These are phyloP conservation scores for Monilinia vaccinii-corymbosi DNA, from an alignment of 2,329 filamentous ascomycete genomes.

Conservation along the genomic window DNA sequence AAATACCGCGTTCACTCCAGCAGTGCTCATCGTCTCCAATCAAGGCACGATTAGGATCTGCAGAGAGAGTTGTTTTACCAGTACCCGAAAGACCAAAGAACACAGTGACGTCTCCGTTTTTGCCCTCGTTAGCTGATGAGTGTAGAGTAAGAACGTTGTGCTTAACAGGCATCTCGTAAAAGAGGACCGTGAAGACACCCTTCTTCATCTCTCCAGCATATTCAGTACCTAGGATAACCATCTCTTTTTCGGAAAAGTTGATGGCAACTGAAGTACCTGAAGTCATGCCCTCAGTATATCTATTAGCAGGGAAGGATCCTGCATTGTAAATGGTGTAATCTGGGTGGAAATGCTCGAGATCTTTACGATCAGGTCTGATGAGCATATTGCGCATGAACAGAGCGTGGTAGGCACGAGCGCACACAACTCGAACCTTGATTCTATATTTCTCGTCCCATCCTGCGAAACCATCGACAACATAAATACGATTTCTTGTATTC, in stretches of 20 bases:
- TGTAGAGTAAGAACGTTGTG: conserved; percentile 98
- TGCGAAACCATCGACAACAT: conserved; percentile 93
- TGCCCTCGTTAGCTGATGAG: conserved; percentile 96
- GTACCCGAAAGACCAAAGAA: conserved; percentile 99
- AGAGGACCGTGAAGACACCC: conserved; percentile 96
- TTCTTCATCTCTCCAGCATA: conserved; percentile 98
- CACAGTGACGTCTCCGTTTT: conserved; percentile 89
- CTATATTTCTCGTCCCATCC: conserved; percentile 99
- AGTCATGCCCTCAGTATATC: conserved; percentile 97
- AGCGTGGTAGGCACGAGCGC: conserved; percentile 97
- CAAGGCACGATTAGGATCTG: conserved; percentile 88
- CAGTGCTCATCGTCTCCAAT: conserved; percentile 99
- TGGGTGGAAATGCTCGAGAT: conserved; percentile 95
- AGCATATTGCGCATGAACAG: conserved; percentile 99
- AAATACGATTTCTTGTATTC: conserved; percentile 97
- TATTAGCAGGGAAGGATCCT: conserved; percentile 95
- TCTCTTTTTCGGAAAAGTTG: conserved; percentile 99
- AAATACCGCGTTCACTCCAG: conserved; percentile 93
- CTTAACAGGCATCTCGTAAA: conserved; percentile 99
- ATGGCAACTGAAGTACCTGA: conserved; percentile 95
- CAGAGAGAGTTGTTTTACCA: conserved; percentile 96
- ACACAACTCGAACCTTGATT: conserved; percentile 95
- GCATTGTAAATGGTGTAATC: conserved; percentile 99
- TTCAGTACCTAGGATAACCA: conserved; percentile 98
- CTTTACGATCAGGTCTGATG: conserved; percentile 82